These are phyloP conservation scores for Pseudozyma flocculosa DNA, from an alignment of 1,284 basidiomycete species.

Conservation along the genomic window DNA sequence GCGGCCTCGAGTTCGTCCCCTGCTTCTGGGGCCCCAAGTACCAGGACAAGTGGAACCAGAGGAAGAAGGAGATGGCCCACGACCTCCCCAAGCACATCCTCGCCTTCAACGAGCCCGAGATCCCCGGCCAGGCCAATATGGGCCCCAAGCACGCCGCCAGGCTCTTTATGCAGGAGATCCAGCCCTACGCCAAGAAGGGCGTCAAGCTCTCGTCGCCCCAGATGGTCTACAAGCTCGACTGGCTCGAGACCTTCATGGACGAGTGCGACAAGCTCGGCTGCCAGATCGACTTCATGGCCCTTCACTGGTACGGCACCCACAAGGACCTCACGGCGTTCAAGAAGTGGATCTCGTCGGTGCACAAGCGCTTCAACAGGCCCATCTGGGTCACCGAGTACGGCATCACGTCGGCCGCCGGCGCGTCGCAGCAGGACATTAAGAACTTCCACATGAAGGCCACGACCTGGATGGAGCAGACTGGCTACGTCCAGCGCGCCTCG, in stretches of 20 bases:
- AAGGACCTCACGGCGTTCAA: slow-evolving; percentile 42
- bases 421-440: slow-evolving; percentile 34
- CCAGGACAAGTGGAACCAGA: slow-evolving; percentile 35
- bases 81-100: slow-evolving; percentile 41
- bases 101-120: slow-evolving; percentile 53
- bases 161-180: slow-evolving; percentile 47
- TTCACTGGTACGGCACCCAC: slow-evolving; percentile 56
- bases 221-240: slow-evolving; percentile 52
- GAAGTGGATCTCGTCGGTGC: slow-evolving; percentile 42
- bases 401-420: slow-evolving; percentile 40
- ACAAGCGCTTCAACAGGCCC: slow-evolving; percentile 40
- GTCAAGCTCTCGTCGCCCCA: slow-evolving; percentile 53
- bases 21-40: slow-evolving; percentile 52
- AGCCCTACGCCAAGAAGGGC: slow-evolving; percentile 49
- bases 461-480: slow-evolving; percentile 31
- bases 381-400: slow-evolving; percentile 58
- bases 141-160: slow-evolving; percentile 41
- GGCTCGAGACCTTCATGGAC: slow-evolving; percentile 49
- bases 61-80: slow-evolving; percentile 42
- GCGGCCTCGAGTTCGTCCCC: slow-evolving; percentile 42
- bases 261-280: slow-evolving; percentile 46
- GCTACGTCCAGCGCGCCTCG: slow-evolving; percentile 51
- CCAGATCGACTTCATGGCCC: slow-evolving; percentile 51
- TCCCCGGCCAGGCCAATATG: slow-evolving; percentile 46
- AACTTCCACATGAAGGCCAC: slow-evolving; percentile 46